Conservation (phyloP, 164 flowering plant species). For the Stephania japonica region DNA sequence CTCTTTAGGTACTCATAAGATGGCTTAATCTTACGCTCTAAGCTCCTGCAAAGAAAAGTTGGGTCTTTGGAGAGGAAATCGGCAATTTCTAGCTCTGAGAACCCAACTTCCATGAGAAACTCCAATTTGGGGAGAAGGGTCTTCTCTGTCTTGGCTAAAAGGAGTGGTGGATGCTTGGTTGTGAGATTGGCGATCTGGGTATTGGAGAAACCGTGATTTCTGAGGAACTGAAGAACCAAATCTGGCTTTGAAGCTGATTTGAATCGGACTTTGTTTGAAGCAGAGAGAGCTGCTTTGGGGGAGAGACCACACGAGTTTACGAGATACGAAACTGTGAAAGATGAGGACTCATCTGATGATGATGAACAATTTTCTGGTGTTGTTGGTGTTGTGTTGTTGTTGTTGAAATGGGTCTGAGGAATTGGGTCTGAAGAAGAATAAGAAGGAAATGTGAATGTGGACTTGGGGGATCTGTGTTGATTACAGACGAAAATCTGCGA, state of each 20-base stretch:
- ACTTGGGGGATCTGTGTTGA: too few species aligned
- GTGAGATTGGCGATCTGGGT: neutral
- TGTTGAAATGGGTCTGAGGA: too few species aligned
- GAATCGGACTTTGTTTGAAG: too few species aligned
- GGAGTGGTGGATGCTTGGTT: neutral
- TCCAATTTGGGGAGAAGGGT: conserved; percentile 3
- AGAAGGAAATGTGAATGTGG: too few species aligned
- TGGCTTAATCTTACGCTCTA: neutral
- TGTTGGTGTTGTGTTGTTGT: too few species aligned
- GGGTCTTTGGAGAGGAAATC: neutral
- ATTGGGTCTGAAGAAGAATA: too few species aligned
- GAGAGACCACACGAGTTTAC: neutral
- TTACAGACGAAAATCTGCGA: too few species aligned
- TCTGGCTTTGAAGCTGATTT: too few species aligned
- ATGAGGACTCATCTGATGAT: neutral
- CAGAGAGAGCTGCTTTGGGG: too few species aligned
- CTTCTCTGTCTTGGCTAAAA: neutral
- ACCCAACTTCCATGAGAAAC: neutral
- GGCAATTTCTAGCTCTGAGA: neutral
- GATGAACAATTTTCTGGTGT: too few species aligned
- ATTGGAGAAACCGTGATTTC: neutral
- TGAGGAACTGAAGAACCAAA: too few species aligned
- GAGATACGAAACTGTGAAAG: conserved; percentile 1
- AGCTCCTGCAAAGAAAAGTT: neutral
- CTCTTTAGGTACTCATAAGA: neutral